Percentiles rank a stretch among this genome's conserved stretches.
These are phyloP conservation scores for Rhodotorula taiwanensis DNA, from an alignment of 768 basidiomycete genomes.

Conservation along the genomic window DNA sequence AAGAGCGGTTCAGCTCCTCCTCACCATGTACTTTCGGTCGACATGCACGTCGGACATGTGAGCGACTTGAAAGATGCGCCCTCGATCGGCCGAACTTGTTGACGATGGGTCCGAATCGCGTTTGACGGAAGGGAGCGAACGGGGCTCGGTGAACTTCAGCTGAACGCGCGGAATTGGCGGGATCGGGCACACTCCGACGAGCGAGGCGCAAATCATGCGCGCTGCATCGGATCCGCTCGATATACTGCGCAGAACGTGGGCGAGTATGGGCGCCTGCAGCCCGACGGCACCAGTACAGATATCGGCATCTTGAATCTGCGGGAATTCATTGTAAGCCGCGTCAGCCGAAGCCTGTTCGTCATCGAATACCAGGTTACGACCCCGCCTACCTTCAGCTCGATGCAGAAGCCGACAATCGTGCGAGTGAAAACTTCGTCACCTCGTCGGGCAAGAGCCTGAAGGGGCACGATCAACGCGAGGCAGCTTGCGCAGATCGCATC, in stretches of 20 bases:
- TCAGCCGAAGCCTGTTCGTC: no score
- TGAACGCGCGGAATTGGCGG: constrained; percentile 17
- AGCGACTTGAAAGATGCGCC: constrained; percentile 52
- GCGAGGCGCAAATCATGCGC: constrained; percentile 54
- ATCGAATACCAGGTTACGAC: no score
- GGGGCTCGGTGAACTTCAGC: constrained; percentile 41
- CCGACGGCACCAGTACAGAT: constrained; percentile 55
- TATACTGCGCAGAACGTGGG: constrained; percentile 54
- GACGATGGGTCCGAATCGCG: constrained; percentile 35
- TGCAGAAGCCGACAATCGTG: not conserved
- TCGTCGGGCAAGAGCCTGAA: not conserved
- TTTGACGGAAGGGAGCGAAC: constrained; percentile 8
- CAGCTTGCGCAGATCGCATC: no score
- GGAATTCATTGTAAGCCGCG: no score
- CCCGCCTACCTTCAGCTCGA: not conserved
- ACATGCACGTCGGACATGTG: constrained; percentile 63
- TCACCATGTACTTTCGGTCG: constrained; percentile 54
- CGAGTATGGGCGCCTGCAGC: constrained; percentile 56
- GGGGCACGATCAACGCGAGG: not conserved
- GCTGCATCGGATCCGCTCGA: constrained; percentile 51
- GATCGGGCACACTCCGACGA: constrained; percentile 54
- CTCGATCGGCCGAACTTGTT: not conserved
- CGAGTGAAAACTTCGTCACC: not conserved
- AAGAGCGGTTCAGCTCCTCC: constrained; percentile 19
- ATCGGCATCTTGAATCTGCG: constrained; percentile 51